Evolutionary conservation across 495 filamentous ascomycete species (phyloP).

Genomic region (Hypoxylon subgilvum): DNA sequence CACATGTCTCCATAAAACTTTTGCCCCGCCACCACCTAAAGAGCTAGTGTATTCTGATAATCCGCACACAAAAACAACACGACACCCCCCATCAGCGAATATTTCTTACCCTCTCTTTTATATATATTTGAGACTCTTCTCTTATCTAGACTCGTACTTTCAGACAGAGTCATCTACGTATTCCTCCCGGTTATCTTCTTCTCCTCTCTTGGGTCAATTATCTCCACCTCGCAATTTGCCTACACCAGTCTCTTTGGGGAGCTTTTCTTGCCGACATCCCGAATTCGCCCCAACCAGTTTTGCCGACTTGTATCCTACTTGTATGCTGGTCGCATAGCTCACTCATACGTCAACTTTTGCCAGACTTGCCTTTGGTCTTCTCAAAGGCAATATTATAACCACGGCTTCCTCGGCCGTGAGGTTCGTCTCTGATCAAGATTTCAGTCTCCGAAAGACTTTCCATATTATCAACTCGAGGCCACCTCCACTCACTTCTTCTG

Average conservation of each 20-base stretch:
- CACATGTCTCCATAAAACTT: constrained; percentile 39
- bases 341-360: background rate
- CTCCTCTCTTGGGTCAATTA: background rate
- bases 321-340: constrained; percentile 18
- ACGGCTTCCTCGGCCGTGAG: constrained; percentile 75
- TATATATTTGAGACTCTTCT: too few species aligned
- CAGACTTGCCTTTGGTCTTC: constrained; percentile 67
- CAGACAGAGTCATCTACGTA: too few species aligned
- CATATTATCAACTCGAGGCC: constrained; percentile 69
- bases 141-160: too few species aligned
- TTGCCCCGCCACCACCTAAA: constrained; percentile 27
- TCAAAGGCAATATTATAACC: constrained; percentile 69
- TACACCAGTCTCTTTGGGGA: background rate
- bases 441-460: constrained; percentile 62
- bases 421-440: constrained; percentile 80
- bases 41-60: constrained; percentile 21
- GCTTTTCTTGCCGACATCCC: too few species aligned
- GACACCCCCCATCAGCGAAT: constrained; percentile 19
- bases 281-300: background rate
- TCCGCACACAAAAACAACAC: constrained; percentile 23
- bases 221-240: background rate
- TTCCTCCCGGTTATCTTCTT: constrained; percentile 1
- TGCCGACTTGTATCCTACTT: constrained; percentile 6
- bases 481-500: constrained; percentile 60
- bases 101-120: constrained; percentile 16